Evolutionary conservation across 805 yeast species (phyloP), one percentile per base, ranked within the genome.

Genomic region (Kodamaea nitidulidarum): DNA sequence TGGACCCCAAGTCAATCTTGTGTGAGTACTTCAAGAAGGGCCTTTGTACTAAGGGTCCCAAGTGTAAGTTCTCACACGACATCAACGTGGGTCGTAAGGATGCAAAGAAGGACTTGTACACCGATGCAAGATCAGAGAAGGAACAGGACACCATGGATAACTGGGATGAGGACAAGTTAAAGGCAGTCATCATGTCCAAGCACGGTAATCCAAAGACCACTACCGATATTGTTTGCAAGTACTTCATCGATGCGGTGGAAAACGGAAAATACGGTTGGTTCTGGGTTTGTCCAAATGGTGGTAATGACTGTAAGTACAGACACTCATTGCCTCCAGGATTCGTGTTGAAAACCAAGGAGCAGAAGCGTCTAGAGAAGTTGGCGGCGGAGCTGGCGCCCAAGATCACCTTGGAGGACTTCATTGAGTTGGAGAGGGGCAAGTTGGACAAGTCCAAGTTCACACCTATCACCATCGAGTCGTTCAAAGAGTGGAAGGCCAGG

Each of bases 221-320:
- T 10, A 93, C 99, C 0, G 97, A 91, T 48, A 93, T 77, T 50
- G 86, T 93, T 35, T 93, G 99, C 76, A 93, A 90, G 61, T 79
- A 63, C 63, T 95, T 93, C 67, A 86, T 93, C 49, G 96, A 88
- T 44, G 98, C 98, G 0, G 97, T 93, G 42, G 99, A 93, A 59
- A 88, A 88, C 56, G 93, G 91, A 42, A 91, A 91, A 59, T 93
- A 93, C 60, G 98, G 98, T 56, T 93, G 98, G 98, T 90, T 93
- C 65, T 93, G 98, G 98, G 73, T 76, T 15, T 93, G 98, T 70
- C 98, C 98, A 18, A 87, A 87, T 51, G 90, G 91, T 29, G 97
- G 96, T 49, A 79, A 84, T 45, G 83, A 78, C 44, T 93, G 99
- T 77, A 91, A 83, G 71, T 93, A 93, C 70, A 81, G 78, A 63